phyloP scores from a whole-genome alignment of 2,329 filamentous ascomycete species.

The Aureobasidium pullulans region DNA sequence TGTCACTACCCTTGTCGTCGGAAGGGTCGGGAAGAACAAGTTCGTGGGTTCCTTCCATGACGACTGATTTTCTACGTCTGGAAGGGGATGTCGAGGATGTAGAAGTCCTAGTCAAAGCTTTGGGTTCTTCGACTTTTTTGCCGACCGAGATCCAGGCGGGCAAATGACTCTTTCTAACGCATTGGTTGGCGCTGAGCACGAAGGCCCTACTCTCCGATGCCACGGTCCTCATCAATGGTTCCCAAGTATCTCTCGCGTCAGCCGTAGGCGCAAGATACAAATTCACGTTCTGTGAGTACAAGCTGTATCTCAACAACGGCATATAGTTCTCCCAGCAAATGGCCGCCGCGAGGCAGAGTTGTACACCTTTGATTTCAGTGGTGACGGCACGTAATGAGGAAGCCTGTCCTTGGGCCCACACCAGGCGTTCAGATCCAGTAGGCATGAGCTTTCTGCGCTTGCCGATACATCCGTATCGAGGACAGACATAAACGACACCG shows the following conservation, averaged over 20 bases:
- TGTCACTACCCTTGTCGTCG: constrained; percentile 15
- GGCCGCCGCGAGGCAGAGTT: constrained; percentile 72
- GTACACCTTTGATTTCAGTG: constrained; percentile 70
- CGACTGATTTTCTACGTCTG: constrained; percentile 12
- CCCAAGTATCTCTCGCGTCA: constrained; percentile 76
- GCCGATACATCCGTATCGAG: constrained; percentile 62
- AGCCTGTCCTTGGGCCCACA: constrained; percentile 83
- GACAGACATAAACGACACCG: constrained; percentile 73
- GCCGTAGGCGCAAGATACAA: constrained; percentile 87
- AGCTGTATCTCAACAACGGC: constrained; percentile 73
- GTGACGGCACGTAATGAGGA: constrained; percentile 71
- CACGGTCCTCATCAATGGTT: constrained; percentile 72
- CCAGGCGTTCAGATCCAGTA: constrained; percentile 72
- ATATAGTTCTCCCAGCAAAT: constrained; percentile 99
- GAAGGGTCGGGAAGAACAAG: constrained; percentile 37
- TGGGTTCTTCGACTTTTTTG: background rate
- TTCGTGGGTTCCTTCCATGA: constrained; percentile 47
- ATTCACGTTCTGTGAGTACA: constrained; percentile 88
- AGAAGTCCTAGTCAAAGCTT: background rate
- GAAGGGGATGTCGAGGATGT: background rate
- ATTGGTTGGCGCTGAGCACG: constrained; percentile 81
- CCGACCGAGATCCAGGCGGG: constrained; percentile 48
- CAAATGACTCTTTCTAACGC: constrained; percentile 53
- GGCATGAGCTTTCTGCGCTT: constrained; percentile 93
- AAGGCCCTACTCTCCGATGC: constrained; percentile 77